These are phyloP conservation scores for Epicoccum nigrum DNA, from an alignment of 2,329 filamentous ascomycete genomes.

Conservation along the genomic window DNA sequence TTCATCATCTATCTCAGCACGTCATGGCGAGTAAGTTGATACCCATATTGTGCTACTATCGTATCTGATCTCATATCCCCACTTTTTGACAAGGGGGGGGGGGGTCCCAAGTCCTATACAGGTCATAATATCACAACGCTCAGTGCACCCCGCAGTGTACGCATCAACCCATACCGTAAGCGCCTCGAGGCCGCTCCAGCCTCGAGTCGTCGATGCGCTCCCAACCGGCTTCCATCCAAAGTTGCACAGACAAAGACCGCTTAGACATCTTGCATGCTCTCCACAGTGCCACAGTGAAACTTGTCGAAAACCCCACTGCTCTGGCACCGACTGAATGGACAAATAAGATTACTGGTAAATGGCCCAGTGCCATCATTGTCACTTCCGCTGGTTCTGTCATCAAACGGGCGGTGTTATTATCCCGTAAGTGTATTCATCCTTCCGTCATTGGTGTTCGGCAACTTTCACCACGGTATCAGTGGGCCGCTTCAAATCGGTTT, in stretches of 20 bases:
- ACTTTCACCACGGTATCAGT: constrained; percentile 9
- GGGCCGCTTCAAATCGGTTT: not conserved
- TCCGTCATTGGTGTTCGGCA: constrained; percentile 6
- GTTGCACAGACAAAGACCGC: constrained; percentile 3
- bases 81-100: no score
- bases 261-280: constrained; percentile 6
- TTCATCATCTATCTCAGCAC: no score
- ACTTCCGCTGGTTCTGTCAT: not conserved
- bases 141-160: not conserved
- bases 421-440: constrained; percentile 14
- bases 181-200: constrained; percentile 13
- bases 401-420: constrained; percentile 4
- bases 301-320: not conserved
- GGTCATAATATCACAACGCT: constrained; percentile 12
- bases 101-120: no score
- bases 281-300: constrained; percentile 10
- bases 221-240: constrained; percentile 7
- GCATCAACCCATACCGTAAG: constrained; percentile 11
- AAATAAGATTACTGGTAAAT: not conserved
- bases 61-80: no score
- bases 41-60: no score
- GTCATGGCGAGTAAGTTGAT: no score
- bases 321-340: constrained; percentile 1
- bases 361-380: not conserved
- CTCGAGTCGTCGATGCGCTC: not conserved